Conservation (phyloP, 768 basidiomycete species). For the Termitomyces sp. region DNA sequence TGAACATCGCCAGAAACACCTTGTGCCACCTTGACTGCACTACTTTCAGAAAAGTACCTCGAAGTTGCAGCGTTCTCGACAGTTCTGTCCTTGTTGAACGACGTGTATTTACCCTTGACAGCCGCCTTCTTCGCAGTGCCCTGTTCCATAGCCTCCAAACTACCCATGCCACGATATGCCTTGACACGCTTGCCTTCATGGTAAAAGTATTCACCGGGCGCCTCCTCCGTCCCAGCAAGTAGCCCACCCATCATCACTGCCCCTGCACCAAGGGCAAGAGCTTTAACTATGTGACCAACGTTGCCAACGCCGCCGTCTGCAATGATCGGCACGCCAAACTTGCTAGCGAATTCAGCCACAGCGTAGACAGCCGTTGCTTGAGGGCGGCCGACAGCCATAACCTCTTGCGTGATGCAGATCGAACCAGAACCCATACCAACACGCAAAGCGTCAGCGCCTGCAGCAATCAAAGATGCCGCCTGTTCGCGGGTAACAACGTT, state of each 20-base stretch:
- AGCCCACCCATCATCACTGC: conserved; percentile 99
- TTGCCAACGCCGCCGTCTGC: conserved; percentile 96
- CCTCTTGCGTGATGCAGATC: conserved; percentile 99
- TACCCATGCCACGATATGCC: conserved; percentile 98
- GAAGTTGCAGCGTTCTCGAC: conserved; percentile 94
- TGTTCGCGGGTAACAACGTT: conserved; percentile 99
- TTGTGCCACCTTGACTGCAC: conserved; percentile 93
- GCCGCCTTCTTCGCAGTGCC: conserved; percentile 42
- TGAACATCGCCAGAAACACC: conserved; percentile 96
- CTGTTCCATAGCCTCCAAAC: conserved; percentile 90
- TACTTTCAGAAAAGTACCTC: conserved; percentile 92
- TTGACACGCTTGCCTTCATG: conserved; percentile 99
- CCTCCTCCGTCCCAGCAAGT: conserved; percentile 93
- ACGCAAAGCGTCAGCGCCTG: conserved; percentile 93
- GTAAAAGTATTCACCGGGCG: conserved; percentile 98
- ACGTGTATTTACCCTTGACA: conserved; percentile 42
- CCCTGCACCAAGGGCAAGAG: conserved; percentile 86
- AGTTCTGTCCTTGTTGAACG: conserved; percentile 40
- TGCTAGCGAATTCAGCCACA: conserved; percentile 88
- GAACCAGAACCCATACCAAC: conserved; percentile 98
- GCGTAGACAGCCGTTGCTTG: conserved; percentile 98
- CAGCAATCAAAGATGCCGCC: conserved; percentile 88
- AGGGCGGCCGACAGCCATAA: conserved; percentile 98
- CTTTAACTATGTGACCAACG: conserved; percentile 97
- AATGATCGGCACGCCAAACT: conserved; percentile 94